phyloP scores from a whole-genome alignment of 768 basidiomycete species.

The Coprinopsis cinerea region DNA sequence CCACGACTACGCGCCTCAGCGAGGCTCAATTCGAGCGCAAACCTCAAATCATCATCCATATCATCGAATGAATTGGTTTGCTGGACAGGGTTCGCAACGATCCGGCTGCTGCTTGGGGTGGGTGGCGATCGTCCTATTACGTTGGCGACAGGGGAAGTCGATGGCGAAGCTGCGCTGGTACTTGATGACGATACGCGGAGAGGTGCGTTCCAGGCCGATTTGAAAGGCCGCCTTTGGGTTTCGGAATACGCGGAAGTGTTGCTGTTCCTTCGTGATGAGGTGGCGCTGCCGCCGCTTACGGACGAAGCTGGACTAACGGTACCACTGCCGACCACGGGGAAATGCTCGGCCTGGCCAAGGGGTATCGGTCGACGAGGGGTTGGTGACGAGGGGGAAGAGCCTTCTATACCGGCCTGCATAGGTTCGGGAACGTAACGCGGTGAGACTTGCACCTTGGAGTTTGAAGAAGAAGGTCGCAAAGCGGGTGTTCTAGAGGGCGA shows the following conservation, averaged over 20 bases:
- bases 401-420: background rate
- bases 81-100: background rate
- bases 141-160: background rate
- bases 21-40: slow-evolving; percentile 66
- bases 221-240: background rate
- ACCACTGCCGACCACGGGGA: background rate
- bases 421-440: background rate
- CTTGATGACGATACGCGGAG: background rate
- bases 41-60: slow-evolving; percentile 58
- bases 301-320: background rate
- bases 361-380: background rate
- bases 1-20: slow-evolving; percentile 51
- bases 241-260: background rate
- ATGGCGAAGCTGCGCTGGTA: background rate
- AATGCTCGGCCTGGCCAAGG: background rate
- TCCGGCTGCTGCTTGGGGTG: background rate
- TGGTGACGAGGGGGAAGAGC: background rate
- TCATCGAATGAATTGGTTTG: slow-evolving; percentile 21
- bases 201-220: background rate
- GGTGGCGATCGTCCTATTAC: background rate
- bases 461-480: background rate
- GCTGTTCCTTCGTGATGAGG: background rate
- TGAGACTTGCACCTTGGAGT: background rate
- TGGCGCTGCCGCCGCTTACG: background rate
- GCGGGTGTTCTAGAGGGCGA: background rate